A percentile compares a stretch with the other conserved stretches of the same genome.
These are phyloP conservation scores for Solanum okadae DNA, from an alignment of 257 asterid genomes.

Conservation along the genomic window DNA sequence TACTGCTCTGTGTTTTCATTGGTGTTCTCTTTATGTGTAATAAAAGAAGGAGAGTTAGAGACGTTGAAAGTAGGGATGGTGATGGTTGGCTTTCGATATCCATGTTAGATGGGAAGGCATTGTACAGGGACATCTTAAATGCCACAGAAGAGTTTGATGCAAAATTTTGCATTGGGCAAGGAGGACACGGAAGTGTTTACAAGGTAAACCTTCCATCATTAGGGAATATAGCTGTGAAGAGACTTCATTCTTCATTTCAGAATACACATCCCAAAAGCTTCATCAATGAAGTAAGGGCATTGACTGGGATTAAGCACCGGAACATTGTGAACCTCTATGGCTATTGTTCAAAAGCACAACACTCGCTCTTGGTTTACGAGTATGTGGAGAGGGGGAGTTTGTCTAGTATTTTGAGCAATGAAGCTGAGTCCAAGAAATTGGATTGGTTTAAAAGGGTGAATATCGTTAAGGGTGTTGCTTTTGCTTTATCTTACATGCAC, in stretches of 20 bases:
- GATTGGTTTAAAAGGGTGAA: too few relatives aligned
- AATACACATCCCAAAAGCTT: background rate
- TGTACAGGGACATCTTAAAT: background rate
- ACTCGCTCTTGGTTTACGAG: background rate
- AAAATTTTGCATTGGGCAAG: background rate
- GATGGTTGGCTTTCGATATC: too few relatives aligned
- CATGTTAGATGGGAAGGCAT: too few relatives aligned
- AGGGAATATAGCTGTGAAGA: background rate
- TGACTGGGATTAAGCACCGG: background rate
- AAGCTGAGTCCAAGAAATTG: too few relatives aligned
- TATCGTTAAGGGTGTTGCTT: too few relatives aligned
- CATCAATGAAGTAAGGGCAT: background rate
- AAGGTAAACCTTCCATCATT: background rate
- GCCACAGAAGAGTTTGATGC: background rate
- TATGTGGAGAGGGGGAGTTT: too few relatives aligned
- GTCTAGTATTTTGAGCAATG: too few relatives aligned
- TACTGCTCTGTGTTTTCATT: background rate
- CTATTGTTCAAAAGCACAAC: background rate
- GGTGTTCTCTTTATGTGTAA: too few relatives aligned
- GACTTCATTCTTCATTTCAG: background rate
- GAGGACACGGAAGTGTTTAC: background rate
- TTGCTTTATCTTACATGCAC: too few relatives aligned
- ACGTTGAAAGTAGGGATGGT: too few relatives aligned
- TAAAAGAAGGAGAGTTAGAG: too few relatives aligned
- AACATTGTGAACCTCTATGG: background rate